These are phyloP conservation scores for Oidium heveae DNA, from an alignment of 2,329 filamentous ascomycete species.

Conservation along the genomic window DNA sequence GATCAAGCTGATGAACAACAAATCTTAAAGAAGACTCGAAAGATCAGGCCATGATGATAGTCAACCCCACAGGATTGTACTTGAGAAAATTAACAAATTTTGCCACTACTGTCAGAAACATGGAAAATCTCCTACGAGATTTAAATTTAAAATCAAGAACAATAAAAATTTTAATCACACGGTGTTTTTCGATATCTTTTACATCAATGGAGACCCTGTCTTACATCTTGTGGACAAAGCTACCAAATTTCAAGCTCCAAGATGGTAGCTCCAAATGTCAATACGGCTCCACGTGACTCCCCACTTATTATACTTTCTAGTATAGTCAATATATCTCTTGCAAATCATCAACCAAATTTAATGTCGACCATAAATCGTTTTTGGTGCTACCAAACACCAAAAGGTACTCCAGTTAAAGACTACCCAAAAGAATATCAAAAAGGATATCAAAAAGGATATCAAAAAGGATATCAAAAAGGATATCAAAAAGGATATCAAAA, in stretches of 20 bases:
- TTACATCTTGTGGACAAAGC: no score
- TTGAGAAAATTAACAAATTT: not conserved
- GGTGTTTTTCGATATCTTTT: conserved; percentile 1
- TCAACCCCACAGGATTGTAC: not conserved
- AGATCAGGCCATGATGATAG: not conserved
- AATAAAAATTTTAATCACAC: conserved; percentile 1
- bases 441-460: no score
- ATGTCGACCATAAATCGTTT: no score
- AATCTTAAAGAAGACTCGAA: no score
- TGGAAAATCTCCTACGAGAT: not conserved
- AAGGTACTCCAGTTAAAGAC: no score
- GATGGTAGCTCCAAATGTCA: no score
- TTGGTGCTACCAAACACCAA: no score
- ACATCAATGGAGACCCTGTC: not conserved
- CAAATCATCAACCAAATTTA: not conserved
- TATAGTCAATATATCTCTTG: not conserved
- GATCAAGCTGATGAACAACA: no score
- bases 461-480: no score
- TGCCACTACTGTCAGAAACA: not conserved
- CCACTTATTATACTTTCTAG: not conserved
- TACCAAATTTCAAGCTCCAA: no score
- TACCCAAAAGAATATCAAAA: no score
- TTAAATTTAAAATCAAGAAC: not conserved
- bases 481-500: no score
- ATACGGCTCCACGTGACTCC: not conserved